Evolutionary conservation across 225 moss, liverwort and hornwort species (phyloP).

Genomic region (Climacium dendroides): DNA sequence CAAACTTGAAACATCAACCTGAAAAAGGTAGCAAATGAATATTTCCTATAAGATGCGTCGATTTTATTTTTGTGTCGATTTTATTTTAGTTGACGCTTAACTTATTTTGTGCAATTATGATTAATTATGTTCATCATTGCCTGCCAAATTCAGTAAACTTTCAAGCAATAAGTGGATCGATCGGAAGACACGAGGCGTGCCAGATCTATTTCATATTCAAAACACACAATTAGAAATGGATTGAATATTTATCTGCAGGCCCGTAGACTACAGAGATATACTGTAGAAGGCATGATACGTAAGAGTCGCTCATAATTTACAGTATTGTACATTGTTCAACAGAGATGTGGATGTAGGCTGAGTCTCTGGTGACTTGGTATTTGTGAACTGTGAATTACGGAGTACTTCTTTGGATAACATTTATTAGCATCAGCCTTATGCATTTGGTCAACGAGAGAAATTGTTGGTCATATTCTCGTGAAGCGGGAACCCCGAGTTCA

Average conservation of each 20-base stretch:
- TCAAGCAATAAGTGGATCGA: background rate
- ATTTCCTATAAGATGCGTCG: no score
- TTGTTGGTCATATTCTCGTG: background rate
- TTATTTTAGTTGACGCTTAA: no score
- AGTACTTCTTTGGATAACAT: background rate
- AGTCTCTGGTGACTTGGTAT: background rate
- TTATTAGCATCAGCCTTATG: background rate
- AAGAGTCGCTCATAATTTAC: background rate
- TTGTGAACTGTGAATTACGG: no score
- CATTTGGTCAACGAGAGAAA: background rate
- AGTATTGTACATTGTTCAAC: background rate
- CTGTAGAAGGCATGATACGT: background rate
- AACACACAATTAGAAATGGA: background rate
- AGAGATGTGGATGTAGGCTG: background rate
- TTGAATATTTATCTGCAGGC: no score
- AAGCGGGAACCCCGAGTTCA: background rate
- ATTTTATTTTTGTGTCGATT: background rate
- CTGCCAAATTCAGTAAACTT: background rate
- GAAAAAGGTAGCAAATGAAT: background rate
- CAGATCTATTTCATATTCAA: background rate
- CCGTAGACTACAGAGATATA: background rate
- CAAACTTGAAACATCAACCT: background rate
- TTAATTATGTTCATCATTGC: no score
- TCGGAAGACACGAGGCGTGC: background rate
- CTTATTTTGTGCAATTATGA: background rate